A percentile compares a stretch with the other conserved stretches of the same genome.
These are phyloP conservation scores for Mycena filopes DNA, from an alignment of 768 basidiomycete species.

Conservation along the genomic window DNA sequence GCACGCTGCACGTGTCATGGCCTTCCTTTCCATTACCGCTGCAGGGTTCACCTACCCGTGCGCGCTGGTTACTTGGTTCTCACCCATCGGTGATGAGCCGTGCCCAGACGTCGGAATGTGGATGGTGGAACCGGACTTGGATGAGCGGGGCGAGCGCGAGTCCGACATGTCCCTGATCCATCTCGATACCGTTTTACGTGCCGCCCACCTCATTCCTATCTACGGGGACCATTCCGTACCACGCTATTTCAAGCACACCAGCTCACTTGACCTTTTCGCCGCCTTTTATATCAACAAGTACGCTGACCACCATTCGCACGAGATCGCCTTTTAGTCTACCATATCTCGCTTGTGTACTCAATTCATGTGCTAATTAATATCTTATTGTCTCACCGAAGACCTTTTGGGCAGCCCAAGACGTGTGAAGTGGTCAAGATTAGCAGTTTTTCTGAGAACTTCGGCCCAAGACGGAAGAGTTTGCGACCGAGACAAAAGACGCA, in stretches of 20 bases:
- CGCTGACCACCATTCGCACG: slow-evolving; percentile 45
- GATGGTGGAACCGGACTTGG: slow-evolving; percentile 28
- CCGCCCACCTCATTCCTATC: slow-evolving; percentile 43
- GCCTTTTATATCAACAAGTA: slow-evolving; percentile 45
- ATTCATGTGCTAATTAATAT: too few species aligned
- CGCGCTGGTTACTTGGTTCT: slow-evolving; percentile 41
- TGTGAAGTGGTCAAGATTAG: too few species aligned
- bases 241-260: slow-evolving; percentile 32
- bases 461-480: too few species aligned
- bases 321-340: slow-evolving; percentile 36
- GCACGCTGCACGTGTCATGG: slow-evolving; percentile 34
- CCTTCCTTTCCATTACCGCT: slow-evolving; percentile 17
- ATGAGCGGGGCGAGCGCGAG: slow-evolving; percentile 8
- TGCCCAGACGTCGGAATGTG: slow-evolving; percentile 13
- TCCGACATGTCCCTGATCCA: slow-evolving; percentile 40
- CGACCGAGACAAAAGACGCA: background rate
- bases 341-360: background rate
- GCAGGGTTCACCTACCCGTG: slow-evolving; percentile 35
- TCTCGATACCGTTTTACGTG: slow-evolving; percentile 41
- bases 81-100: slow-evolving; percentile 32
- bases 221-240: slow-evolving; percentile 38
- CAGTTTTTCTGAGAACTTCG: too few species aligned
- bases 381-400: too few species aligned
- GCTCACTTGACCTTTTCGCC: slow-evolving; percentile 28
- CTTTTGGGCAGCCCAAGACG: too few species aligned